Conservation (phyloP, 1,284 basidiomycete species). For the Puccinia hordei region DNA sequence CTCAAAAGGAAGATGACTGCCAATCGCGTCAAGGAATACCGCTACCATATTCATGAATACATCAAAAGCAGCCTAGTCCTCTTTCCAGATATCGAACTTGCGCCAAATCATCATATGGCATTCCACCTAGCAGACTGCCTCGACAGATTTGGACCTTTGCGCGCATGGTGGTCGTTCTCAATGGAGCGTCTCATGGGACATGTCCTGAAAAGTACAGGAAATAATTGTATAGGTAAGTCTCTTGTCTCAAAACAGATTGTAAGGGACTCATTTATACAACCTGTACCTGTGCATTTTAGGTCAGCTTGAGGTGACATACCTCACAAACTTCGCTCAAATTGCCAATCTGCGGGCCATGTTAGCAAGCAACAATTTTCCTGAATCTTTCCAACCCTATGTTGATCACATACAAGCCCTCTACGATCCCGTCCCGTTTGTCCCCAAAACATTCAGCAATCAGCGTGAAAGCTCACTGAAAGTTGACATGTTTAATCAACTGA, state of each 20-base stretch:
- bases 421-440: background rate
- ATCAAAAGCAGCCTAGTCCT: conserved; percentile 1
- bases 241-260: background rate
- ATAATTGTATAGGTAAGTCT: conserved; percentile 24
- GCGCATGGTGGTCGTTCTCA: conserved; percentile 39
- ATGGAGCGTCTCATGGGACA: conserved; percentile 37
- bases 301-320: conserved; percentile 16
- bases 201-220: conserved; percentile 15
- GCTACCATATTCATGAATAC: conserved; percentile 6
- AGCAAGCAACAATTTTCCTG: background rate
- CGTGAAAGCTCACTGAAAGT: background rate
- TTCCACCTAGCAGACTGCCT: conserved; percentile 33
- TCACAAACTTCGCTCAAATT: conserved; percentile 13
- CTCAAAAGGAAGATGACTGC: conserved; percentile 19
- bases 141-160: conserved; percentile 22
- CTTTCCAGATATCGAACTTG: conserved; percentile 13
- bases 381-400: conserved; percentile 1
- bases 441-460: background rate
- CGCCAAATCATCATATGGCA: conserved; percentile 45
- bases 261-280: background rate
- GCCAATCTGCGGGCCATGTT: conserved; percentile 15
- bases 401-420: background rate
- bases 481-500: background rate
- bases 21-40: background rate
- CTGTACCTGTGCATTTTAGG: conserved; percentile 8